Evolutionary conservation across 2,329 filamentous ascomycete genomes (phyloP).

Genomic region (Neofusicoccum umdonicola): DNA sequence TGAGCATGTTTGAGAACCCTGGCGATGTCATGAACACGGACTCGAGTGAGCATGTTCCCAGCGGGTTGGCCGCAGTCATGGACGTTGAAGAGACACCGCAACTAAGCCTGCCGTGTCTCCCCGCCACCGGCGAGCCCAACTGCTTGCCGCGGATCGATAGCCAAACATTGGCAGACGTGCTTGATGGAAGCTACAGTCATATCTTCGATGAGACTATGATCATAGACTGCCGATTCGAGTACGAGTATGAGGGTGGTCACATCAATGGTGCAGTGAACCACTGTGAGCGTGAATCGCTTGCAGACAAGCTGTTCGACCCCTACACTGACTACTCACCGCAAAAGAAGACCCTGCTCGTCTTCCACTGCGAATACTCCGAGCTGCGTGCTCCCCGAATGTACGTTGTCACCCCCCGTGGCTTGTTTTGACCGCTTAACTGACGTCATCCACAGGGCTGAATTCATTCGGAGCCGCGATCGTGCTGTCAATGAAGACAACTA

Average conservation of each 20-base stretch:
- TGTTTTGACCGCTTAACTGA: conserved; percentile 23
- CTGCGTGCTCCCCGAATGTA: conserved; percentile 92
- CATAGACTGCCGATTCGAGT: conserved; percentile 97
- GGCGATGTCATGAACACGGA: conserved; percentile 74
- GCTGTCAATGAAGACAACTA: conserved; percentile 81
- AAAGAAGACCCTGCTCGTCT: conserved; percentile 76
- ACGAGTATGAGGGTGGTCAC: conserved; percentile 95
- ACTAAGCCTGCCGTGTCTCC: conserved; percentile 79
- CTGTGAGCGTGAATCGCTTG: conserved; percentile 90
- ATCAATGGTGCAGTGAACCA: conserved; percentile 93
- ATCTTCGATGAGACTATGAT: conserved; percentile 79
- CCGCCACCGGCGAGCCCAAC: conserved; percentile 75
- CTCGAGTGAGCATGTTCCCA: conserved; percentile 60
- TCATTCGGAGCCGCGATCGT: conserved; percentile 85
- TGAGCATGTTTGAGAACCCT: conserved; percentile 97
- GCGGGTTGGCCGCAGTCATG: conserved; percentile 70
- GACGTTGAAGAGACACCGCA: conserved; percentile 76
- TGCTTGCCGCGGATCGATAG: conserved; percentile 83
- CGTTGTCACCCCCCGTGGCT: conserved; percentile 22
- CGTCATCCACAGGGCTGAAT: conserved; percentile 62
- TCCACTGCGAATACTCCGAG: conserved; percentile 98
- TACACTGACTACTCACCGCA: conserved; percentile 48
- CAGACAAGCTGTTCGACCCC: conserved; percentile 69
- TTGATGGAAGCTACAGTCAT: conserved; percentile 78
- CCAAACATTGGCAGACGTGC: conserved; percentile 77